phyloP scores from a whole-genome alignment of 2,329 filamentous ascomycete genomes.

The Aspergillus aculeatus region DNA sequence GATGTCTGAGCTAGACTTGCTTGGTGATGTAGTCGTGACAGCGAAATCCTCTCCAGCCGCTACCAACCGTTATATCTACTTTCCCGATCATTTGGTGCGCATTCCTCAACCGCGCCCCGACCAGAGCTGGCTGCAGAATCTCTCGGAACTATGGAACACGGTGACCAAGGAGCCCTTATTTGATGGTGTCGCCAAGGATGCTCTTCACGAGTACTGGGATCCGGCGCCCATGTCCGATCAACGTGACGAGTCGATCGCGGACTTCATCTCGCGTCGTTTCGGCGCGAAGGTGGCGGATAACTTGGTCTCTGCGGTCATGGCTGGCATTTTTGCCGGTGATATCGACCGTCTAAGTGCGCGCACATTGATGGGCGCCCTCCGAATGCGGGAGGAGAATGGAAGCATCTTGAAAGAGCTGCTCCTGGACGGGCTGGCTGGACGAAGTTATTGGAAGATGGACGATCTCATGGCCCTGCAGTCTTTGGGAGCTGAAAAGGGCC shows the following conservation, averaged over 20 bases:
- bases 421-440: background rate
- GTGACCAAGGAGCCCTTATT: slow-evolving; percentile 39
- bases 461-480: slow-evolving; percentile 28
- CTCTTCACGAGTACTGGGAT: slow-evolving; percentile 8
- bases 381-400: slow-evolving; percentile 47
- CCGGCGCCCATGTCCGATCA: background rate
- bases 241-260: slow-evolving; percentile 68
- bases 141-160: slow-evolving; percentile 33
- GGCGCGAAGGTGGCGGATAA: slow-evolving; percentile 64
- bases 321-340: slow-evolving; percentile 92
- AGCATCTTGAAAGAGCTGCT: slow-evolving; percentile 11
- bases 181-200: slow-evolving; percentile 58
- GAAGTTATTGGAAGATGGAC: slow-evolving; percentile 19
- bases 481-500: slow-evolving; percentile 14
- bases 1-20: slow-evolving; percentile 59
- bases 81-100: slow-evolving; percentile 74
- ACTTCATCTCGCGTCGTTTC: slow-evolving; percentile 60
- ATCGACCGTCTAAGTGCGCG: slow-evolving; percentile 75
- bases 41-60: slow-evolving; percentile 52
- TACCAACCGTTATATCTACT: slow-evolving; percentile 77
- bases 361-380: slow-evolving; percentile 55
- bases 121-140: slow-evolving; percentile 19
- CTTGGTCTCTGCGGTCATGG: slow-evolving; percentile 69
- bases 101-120: slow-evolving; percentile 51
- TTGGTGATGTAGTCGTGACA: slow-evolving; percentile 57